Base-by-base conservation (phyloP, 352 stramenopile species). In the Stephanocyclus meneghinianus region DNA sequence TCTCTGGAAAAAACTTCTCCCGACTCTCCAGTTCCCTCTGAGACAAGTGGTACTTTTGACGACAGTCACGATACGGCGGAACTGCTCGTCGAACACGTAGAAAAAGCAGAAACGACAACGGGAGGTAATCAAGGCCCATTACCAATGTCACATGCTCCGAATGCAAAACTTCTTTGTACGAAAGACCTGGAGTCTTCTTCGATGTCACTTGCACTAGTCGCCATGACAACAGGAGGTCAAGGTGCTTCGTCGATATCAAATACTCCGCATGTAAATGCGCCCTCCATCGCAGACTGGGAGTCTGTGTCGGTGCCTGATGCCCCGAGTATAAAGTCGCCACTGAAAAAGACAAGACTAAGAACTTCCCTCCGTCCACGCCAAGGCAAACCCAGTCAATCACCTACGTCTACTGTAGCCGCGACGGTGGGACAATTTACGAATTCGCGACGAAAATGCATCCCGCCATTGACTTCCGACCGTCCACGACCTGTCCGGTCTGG, bases 321-420 rank as follows among this genome's bases (percentile, higher is more conserved):
- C 3, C 29, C 15, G 0, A 15, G 29, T 51, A 44, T 57, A 4
- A 51, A 2, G 16, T 47, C 32, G 8, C 44, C 45, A 56, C 21
- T 32, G 29, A 51, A 71, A 60, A 50, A 48, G 2, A 21, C 26
- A 15, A 57, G 13, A 47, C 29, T 16, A 15, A 9, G 9, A 8
- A 42, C 2, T 71, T 2, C 37, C 26, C 32, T 50, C 11, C 55
- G 30, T 11, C 8, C 42, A 42, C 16, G 44, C 2, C 29, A 71
- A 29, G 16, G 47, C 21, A 26, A 16, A 44, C 6, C 37, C 4
- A 57, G 40, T 66, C 68, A 44, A 26, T 84, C 77, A 35, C 77
- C 71, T 53, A 56, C 71, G 9, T 80, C 77, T 1, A 80, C 71
- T 47, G 71, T 80, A 9, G 66, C 61, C 37, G 71, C 65, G 64